Evolutionary conservation across 148 eudicot species (phyloP).

Genomic region (Nyssa sinensis): DNA sequence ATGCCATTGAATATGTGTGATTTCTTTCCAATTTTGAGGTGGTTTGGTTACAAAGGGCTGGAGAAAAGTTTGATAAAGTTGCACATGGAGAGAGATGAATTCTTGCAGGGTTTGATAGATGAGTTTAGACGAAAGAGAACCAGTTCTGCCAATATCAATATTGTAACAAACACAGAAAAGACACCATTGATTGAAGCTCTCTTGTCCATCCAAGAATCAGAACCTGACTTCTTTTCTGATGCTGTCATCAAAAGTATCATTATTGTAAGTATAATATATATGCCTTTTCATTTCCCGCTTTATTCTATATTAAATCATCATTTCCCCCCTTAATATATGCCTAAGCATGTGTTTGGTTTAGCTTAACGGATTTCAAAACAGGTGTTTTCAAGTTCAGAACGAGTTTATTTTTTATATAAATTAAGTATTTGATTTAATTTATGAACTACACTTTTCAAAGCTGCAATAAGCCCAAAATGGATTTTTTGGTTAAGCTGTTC

Average conservation of each 20-base stretch:
- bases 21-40: constrained; percentile 43
- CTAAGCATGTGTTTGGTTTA: too few species aligned
- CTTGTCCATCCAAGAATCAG: constrained; percentile 34
- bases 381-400: too few species aligned
- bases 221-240: constrained; percentile 47
- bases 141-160: background rate
- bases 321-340: too few species aligned
- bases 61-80: constrained; percentile 27
- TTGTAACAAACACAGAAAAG: background rate
- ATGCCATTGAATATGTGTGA: constrained; percentile 30
- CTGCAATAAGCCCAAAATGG: too few species aligned
- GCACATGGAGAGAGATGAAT: constrained; percentile 33
- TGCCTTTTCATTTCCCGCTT: too few species aligned
- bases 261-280: constrained; percentile 28
- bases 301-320: too few species aligned
- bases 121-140: constrained; percentile 19
- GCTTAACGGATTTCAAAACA: too few species aligned
- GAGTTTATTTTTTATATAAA: too few species aligned
- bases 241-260: constrained; percentile 34
- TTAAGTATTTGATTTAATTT: too few species aligned
- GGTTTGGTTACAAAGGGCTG: constrained; percentile 45
- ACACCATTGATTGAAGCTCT: constrained; percentile 27
- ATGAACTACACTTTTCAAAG: too few species aligned
- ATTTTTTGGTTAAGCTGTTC: too few species aligned
- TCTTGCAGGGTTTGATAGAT: constrained; percentile 36